Evolutionary conservation across 805 yeast genomes (phyloP).

Genomic region (Sungouiozyma ichnusensis): DNA sequence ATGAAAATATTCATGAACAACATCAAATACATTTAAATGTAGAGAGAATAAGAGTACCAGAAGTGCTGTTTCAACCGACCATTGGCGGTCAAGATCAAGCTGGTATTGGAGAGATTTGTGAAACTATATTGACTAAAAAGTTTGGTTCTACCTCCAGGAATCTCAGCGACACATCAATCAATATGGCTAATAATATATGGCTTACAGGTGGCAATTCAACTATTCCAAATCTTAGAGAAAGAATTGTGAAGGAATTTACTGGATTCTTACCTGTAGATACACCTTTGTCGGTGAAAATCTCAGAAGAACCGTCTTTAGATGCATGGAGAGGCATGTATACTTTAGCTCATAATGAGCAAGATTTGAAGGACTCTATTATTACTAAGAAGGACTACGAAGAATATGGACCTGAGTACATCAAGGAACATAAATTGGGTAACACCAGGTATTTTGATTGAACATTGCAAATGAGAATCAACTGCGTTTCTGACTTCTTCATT

Average conservation of each 20-base stretch:
- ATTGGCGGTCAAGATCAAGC: conserved; percentile 96
- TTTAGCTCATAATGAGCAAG: conserved; percentile 48
- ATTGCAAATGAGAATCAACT: too few species aligned
- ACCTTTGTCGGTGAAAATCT: conserved; percentile 48
- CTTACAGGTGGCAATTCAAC: conserved; percentile 78
- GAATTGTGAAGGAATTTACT: conserved; percentile 62
- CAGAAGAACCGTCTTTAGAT: conserved; percentile 62
- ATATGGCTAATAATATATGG: conserved; percentile 49
- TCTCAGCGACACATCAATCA: conserved; percentile 22
- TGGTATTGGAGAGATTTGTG: conserved; percentile 72
- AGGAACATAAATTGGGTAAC: conserved; percentile 77
- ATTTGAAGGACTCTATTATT: conserved; percentile 38
- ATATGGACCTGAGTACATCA: conserved; percentile 79
- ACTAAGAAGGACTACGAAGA: conserved; percentile 74
- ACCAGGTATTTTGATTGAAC: conserved; percentile 16
- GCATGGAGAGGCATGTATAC: conserved; percentile 93
- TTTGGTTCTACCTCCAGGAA: conserved; percentile 45
- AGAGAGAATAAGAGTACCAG: conserved; percentile 88
- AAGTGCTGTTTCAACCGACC: conserved; percentile 81
- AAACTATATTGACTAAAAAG: conserved; percentile 52
- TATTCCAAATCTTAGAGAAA: conserved; percentile 52
- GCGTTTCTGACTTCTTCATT: too few species aligned
- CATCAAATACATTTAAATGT: conserved; percentile 87
- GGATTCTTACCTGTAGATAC: conserved; percentile 61
- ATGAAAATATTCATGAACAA: conserved; percentile 72